Evolutionary conservation across 345 rosid species (phyloP).

Genomic region (Passiflora organensis): DNA sequence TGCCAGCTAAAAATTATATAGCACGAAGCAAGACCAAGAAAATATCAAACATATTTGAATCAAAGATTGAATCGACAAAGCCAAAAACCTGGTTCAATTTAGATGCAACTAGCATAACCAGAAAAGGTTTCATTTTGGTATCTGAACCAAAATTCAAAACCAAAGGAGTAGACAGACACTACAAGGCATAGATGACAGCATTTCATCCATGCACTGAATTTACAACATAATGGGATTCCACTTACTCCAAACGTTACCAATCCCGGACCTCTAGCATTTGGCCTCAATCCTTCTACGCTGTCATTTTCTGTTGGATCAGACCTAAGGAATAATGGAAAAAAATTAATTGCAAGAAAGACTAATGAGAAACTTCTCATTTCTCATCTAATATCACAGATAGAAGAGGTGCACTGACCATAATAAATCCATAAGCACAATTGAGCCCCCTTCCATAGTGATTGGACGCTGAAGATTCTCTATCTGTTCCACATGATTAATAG

Average conservation of each 20-base stretch:
- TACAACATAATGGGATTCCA: conserved; percentile 12
- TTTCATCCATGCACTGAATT: not conserved
- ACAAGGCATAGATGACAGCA: not conserved
- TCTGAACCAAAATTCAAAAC: no score
- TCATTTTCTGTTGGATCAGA: conserved; percentile 99
- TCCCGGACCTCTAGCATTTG: conserved; percentile 99
- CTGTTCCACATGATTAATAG: conserved; percentile 94
- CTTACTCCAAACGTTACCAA: conserved; percentile 97
- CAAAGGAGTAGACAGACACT: no score
- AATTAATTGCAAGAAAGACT: conserved; percentile 17
- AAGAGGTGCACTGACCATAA: conserved; percentile 57
- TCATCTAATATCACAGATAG: no score
- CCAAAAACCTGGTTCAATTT: no score
- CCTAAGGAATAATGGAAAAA: conserved; percentile 40
- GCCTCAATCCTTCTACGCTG: conserved; percentile 96
- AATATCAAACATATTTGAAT: no score
- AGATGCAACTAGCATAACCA: no score
- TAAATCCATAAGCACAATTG: conserved; percentile 94
- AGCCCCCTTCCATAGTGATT: conserved; percentile 93
- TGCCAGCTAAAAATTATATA: no score
- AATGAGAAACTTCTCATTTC: conserved; percentile 10
- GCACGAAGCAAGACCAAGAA: no score
- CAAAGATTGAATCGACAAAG: no score
- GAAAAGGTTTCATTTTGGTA: no score
- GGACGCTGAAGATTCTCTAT: conserved; percentile 96